Percentiles rank a stretch among this genome's conserved stretches.
Conservation (phyloP, 1,284 basidiomycete species). For the Butyriboletus appendiculatus region DNA sequence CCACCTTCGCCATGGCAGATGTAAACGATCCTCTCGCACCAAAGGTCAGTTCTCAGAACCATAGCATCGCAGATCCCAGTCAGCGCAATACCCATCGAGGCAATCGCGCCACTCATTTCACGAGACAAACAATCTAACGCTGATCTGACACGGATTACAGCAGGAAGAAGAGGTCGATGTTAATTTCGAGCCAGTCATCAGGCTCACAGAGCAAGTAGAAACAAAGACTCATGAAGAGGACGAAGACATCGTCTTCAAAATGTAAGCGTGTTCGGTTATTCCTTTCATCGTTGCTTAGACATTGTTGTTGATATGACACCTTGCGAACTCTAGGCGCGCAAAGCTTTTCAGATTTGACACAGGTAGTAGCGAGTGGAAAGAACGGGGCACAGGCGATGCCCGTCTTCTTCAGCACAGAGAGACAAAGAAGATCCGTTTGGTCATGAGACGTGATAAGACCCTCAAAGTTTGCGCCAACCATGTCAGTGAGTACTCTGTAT, state of each 20-base stretch:
- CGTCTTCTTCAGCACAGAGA: conserved; percentile 87
- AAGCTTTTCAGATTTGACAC: conserved; percentile 98
- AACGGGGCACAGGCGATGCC: conserved; percentile 92
- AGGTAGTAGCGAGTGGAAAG: conserved; percentile 91
- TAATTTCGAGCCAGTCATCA: conserved; percentile 96
- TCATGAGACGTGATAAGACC: conserved; percentile 99
- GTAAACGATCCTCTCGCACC: conserved; percentile 64
- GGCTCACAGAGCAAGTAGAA: conserved; percentile 95
- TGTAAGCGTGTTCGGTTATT: conserved; percentile 58
- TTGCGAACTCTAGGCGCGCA: conserved; percentile 71
- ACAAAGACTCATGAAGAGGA: conserved; percentile 96
- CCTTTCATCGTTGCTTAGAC: conserved; percentile 12
- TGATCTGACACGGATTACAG: conserved; percentile 32
- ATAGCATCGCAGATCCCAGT: conserved; percentile 1
- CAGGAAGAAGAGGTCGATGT: conserved; percentile 87
- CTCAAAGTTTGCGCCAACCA: conserved; percentile 99
- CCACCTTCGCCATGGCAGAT: conserved; percentile 56
- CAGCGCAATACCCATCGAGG: conserved; percentile 20
- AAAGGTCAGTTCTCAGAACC: conserved; percentile 48
- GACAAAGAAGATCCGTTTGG: conserved; percentile 90
- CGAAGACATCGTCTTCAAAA: conserved; percentile 94
- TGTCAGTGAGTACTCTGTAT: conserved; percentile 63
- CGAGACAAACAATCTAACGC: conserved; percentile 21
- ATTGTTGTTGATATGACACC: conserved; percentile 15
- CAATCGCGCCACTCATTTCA: conserved; percentile 34